Evolutionary conservation across 2,329 filamentous ascomycete genomes (phyloP), one percentile per base, ranked within the genome.

Genomic region (Fusarium succisae): DNA sequence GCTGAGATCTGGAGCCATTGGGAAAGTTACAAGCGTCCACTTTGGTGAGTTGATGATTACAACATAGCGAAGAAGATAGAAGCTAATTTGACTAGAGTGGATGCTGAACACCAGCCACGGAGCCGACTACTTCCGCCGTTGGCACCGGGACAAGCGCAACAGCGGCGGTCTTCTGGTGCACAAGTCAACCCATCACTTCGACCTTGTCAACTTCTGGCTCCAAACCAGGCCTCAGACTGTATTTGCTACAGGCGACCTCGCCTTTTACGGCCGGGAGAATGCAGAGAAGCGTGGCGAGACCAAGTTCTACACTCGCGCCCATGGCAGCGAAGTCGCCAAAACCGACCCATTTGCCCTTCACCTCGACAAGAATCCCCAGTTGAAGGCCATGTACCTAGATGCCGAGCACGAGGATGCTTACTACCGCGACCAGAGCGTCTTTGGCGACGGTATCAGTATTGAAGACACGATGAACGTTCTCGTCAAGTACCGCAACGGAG

Each of bases 351-450:
- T 91, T 76, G 89, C 90, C 2, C 80, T 91, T 63, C 85, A 90
- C 60, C 73, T 91, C 56, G 86, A 87, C 8, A 78, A 85, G 5
- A 86, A 88, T 65, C 81, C 83, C 20, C 86, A 89, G 70, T 80
- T 91, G 28, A 90, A 88, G 81, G 85, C 84, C 8, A 84, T 91
- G 84, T 91, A 91, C 67, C 84, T 90, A 0, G 89, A 91, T 41
- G 89, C 90, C 0, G 90, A 91, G 82, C 86, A 91, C 65, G 90
- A 91, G 76, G 90, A 91, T 72, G 85, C 84, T 22, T 91, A 91
- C 74, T 85, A 88, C 68, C 86, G 90, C 1, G 90, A 91, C 75
- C 89, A 91, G 79, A 90, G 86, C 72, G 89, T 91, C 2, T 91
- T 91, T 61, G 84, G 87, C 0, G 90, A 91, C 67, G 90, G 90